Evolutionary conservation across 139 green algal genomes (phyloP).

Genomic region (Closterium sp.): DNA sequence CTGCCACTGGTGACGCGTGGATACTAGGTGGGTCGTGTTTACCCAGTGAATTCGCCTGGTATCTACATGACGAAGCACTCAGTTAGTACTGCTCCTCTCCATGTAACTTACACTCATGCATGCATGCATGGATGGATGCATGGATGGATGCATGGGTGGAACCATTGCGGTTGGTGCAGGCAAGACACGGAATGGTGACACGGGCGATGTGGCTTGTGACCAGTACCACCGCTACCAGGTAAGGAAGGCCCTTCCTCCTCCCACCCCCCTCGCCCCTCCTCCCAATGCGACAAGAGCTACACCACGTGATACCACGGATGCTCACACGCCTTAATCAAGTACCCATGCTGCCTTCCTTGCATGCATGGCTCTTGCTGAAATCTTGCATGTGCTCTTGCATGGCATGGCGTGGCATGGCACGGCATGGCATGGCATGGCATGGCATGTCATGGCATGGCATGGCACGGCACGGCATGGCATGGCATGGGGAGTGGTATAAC

Average conservation of each 20-base stretch:
- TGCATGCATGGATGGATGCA: neutral
- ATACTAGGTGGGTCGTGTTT: neutral
- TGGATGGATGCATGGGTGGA: neutral
- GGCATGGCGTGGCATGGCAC: neutral
- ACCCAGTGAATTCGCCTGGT: no score
- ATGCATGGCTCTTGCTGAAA: no score
- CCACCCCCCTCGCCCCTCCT: no score
- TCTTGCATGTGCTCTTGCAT: neutral
- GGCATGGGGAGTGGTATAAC: neutral
- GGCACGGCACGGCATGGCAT: neutral
- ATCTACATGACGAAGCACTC: no score
- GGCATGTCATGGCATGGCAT: neutral
- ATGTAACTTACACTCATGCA: neutral
- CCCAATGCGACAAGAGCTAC: no score
- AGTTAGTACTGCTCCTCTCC: no score
- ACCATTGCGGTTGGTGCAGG: neutral
- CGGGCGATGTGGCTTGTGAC: constrained; percentile 48
- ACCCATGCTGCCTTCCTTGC: no score
- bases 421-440: neutral
- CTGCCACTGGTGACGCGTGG: neutral
- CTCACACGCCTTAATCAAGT: no score
- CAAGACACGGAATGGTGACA: constrained; percentile 35
- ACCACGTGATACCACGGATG: no score
- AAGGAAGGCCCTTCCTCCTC: neutral
- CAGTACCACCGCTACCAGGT: constrained; percentile 57